Conservation (phyloP, 345 rosid genomes). For the Rhizophora mangle region DNA sequence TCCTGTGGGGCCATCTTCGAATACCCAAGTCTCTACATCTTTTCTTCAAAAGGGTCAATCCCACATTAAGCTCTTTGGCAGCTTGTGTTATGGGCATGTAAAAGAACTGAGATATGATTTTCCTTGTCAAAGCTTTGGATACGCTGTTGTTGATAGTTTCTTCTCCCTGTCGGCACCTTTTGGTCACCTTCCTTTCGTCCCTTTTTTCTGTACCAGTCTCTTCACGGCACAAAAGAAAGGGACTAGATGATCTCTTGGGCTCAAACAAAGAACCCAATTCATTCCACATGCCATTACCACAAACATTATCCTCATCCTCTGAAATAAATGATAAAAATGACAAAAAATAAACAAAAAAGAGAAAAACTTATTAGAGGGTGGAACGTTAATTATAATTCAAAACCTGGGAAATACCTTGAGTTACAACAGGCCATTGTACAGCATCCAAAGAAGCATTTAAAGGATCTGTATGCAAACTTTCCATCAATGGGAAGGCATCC, state of each 20-base stretch:
- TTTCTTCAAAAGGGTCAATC: slow-evolving; percentile 61
- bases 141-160: not conserved
- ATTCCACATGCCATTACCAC: slow-evolving; percentile 28
- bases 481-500: slow-evolving; percentile 24
- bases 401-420: slow-evolving; percentile 23
- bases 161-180: slow-evolving; percentile 17
- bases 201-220: not conserved
- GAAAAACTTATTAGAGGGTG: not conserved
- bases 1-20: slow-evolving; percentile 67
- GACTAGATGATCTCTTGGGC: slow-evolving; percentile 1
- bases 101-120: slow-evolving; percentile 38
- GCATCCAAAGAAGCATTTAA: slow-evolving; percentile 20
- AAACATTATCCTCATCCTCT: slow-evolving; percentile 11
- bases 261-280: slow-evolving; percentile 26
- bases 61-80: slow-evolving; percentile 58
- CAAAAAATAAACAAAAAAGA: too few relatives aligned
- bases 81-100: slow-evolving; percentile 67
- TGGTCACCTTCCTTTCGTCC: slow-evolving; percentile 5
- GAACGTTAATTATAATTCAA: not conserved
- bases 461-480: slow-evolving; percentile 5
- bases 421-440: slow-evolving; percentile 11
- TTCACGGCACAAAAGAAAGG: not conserved
- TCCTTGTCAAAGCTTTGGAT: slow-evolving; percentile 31
- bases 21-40: slow-evolving; percentile 62
- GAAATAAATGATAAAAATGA: not conserved